These are phyloP conservation scores for Skeletonema tropicum DNA, from an alignment of 108 stramenopile species.

Conservation along the genomic window DNA sequence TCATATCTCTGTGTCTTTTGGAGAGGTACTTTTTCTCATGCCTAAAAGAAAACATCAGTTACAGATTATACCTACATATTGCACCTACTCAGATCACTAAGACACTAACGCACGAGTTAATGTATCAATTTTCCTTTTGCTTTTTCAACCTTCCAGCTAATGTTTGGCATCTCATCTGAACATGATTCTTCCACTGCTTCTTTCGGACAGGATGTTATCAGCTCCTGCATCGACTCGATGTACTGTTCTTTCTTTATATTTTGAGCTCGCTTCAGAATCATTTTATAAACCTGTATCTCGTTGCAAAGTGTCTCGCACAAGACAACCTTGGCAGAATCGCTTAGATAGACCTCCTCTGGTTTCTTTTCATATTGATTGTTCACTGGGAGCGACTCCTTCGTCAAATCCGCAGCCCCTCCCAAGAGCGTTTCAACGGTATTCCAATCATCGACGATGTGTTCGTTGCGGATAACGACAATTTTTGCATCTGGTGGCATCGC, in stretches of 20 bases:
- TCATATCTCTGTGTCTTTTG: background rate
- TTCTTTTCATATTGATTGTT: conserved; percentile 36
- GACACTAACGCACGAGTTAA: background rate
- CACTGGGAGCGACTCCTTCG: conserved; percentile 18
- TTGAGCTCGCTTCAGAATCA: conserved; percentile 26
- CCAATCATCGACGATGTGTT: conserved; percentile 54
- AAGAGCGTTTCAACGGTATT: conserved; percentile 36
- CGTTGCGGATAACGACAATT: conserved; percentile 48
- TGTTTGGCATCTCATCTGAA: conserved; percentile 24
- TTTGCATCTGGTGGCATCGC: conserved; percentile 21
- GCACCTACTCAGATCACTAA: background rate
- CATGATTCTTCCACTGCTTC: conserved; percentile 31
- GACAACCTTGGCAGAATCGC: conserved; percentile 33
- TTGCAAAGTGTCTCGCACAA: conserved; percentile 48
- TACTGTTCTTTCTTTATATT: conserved; percentile 37
- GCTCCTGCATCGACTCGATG: conserved; percentile 30
- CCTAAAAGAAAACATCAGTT: background rate
- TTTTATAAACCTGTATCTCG: conserved; percentile 57
- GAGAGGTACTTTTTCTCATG: background rate
- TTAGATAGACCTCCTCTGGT: conserved; percentile 31
- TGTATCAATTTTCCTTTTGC: background rate
- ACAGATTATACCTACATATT: background rate
- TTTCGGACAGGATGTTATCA: conserved; percentile 29
- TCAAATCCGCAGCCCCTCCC: conserved; percentile 25
- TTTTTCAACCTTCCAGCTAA: conserved; percentile 23